A percentile compares a stretch with the other conserved stretches of the same genome.
Evolutionary conservation across 306 rosid species (phyloP).

Genomic region (Elaeagnus macrophylla): DNA sequence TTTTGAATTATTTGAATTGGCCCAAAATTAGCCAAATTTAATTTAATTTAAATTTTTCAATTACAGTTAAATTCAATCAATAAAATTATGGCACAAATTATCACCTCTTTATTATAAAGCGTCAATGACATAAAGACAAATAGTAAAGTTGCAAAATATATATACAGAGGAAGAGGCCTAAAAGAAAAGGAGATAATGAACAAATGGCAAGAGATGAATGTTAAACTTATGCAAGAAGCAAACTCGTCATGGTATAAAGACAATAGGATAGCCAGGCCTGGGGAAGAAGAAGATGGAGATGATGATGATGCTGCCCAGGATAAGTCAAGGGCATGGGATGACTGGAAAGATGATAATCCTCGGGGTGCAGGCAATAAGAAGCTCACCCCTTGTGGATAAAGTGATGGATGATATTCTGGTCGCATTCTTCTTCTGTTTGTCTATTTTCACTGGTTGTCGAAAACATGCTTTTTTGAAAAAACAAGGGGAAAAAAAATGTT

Average conservation of each 20-base stretch:
- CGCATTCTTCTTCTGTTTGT: no score
- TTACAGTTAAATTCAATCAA: no score
- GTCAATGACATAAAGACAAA: no score
- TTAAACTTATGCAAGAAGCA: conserved; percentile 70
- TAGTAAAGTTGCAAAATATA: conserved; percentile 98
- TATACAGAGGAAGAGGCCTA: conserved; percentile 98
- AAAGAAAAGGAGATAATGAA: conserved; percentile 94
- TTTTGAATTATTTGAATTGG: no score
- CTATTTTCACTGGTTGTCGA: no score
- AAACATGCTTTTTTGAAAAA: no score
- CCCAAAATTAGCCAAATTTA: no score
- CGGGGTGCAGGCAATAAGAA: conserved; percentile 89
- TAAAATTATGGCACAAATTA: no score
- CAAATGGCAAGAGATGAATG: conserved; percentile 84
- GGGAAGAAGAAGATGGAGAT: conserved; percentile 48
- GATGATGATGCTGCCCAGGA: conserved; percentile 89
- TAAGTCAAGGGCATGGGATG: conserved; percentile 87
- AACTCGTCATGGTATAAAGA: conserved; percentile 84
- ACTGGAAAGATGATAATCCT: conserved; percentile 98
- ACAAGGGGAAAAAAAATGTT: no score
- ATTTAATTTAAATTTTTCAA: no score
- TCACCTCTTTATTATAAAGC: no score
- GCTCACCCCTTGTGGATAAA: conserved; percentile 86
- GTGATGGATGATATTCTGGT: no score
- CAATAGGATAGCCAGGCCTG: conserved; percentile 34